phyloP scores from a whole-genome alignment of 139 green algal genomes.

The Chlorella sp. region DNA sequence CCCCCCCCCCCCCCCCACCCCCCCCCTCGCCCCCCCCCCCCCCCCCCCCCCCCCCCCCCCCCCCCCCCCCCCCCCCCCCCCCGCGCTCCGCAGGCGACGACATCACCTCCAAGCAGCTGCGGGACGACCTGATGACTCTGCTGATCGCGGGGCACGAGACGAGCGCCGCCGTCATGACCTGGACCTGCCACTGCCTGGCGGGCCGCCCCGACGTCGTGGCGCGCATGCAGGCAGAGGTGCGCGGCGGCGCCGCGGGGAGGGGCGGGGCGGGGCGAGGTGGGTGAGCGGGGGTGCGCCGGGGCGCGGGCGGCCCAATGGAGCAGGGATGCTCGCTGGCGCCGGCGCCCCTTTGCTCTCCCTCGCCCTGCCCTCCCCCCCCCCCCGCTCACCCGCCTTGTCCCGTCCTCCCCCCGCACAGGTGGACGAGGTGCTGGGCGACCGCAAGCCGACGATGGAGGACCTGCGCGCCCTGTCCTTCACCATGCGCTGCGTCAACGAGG shows the following conservation, averaged over 20 bases:
- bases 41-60: neutral
- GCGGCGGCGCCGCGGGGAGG: neutral
- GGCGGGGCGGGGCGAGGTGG: neutral
- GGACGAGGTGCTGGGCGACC: constrained; percentile 72
- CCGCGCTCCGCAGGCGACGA: constrained; percentile 54
- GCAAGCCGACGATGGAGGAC: constrained; percentile 69
- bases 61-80: neutral
- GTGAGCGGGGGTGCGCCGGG: neutral
- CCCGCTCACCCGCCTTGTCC: neutral
- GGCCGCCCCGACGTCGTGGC: constrained; percentile 66
- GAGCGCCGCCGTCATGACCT: constrained; percentile 94
- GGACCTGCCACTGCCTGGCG: constrained; percentile 86
- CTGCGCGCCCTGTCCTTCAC: constrained; percentile 67
- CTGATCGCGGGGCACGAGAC: constrained; percentile 98
- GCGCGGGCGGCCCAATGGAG: too few relatives aligned
- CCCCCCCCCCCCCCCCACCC: neutral
- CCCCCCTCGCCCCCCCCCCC: neutral
- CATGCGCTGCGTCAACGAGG: constrained; percentile 83
- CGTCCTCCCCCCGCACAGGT: constrained; percentile 34
- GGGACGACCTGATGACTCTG: constrained; percentile 98
- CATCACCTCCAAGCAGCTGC: constrained; percentile 94
- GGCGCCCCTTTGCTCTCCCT: neutral
- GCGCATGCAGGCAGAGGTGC: constrained; percentile 66
- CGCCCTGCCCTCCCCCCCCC: neutral
- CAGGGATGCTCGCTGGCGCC: neutral